A percentile compares a stretch with the other conserved stretches of the same genome.
These are phyloP conservation scores for Phytophthora capsici DNA, from an alignment of 352 stramenopile species.

Conservation along the genomic window DNA sequence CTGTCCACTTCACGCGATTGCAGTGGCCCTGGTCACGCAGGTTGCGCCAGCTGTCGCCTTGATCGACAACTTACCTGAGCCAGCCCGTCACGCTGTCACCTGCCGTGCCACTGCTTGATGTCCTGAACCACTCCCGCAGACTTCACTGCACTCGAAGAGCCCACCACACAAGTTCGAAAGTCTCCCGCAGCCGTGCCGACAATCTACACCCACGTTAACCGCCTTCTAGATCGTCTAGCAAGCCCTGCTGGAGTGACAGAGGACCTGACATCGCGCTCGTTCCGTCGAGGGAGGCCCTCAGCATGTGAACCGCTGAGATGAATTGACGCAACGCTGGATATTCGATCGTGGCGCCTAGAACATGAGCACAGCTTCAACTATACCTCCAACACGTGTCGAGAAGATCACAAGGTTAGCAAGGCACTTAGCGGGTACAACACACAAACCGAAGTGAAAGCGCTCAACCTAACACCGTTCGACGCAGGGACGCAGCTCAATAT, in stretches of 20 bases:
- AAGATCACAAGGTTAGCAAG: no score
- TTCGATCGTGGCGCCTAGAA: conserved; percentile 19
- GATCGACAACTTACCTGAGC: conserved; percentile 16
- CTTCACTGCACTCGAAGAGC: neutral
- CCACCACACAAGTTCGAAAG: neutral
- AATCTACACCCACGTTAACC: conserved; percentile 31
- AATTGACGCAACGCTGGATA: neutral
- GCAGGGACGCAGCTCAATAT: neutral
- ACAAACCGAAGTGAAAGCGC: no score
- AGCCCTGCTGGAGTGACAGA: conserved; percentile 13
- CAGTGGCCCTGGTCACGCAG: conserved; percentile 9
- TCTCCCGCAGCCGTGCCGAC: neutral
- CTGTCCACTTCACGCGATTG: conserved; percentile 25
- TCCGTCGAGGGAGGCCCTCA: conserved; percentile 18
- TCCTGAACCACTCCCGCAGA: neutral
- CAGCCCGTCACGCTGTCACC: neutral
- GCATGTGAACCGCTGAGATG: conserved; percentile 12
- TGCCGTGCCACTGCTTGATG: neutral
- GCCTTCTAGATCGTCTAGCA: conserved; percentile 24
- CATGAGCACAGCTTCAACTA: conserved; percentile 23
- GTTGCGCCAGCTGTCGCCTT: neutral
- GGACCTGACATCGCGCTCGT: conserved; percentile 30
- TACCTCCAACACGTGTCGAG: conserved; percentile 15
- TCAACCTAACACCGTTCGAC: no score
- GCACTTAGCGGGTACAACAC: no score